Base-by-base conservation (phyloP, 2,329 filamentous ascomycete species). In the Alternaria alternata region DNA sequence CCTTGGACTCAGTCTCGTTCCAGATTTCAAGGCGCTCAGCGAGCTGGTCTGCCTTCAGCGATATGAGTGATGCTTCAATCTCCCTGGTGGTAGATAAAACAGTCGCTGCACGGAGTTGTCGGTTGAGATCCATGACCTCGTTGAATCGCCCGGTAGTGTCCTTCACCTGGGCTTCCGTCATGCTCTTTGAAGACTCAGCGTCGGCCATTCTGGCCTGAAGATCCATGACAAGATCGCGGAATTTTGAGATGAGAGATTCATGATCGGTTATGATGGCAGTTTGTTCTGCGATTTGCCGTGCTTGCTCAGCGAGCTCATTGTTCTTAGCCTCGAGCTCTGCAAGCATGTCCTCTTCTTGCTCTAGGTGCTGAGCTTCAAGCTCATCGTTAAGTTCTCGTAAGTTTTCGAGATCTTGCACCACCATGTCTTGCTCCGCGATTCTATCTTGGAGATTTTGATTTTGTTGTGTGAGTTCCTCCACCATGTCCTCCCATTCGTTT, bases 71-170 rank as follows among this genome's bases (percentile, higher is more conserved):
- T 30, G 97, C 84, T 67, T 97, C 94, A 63, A 99, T 96, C 0
- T 93, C 93, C 82, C 97, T 98, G 72, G 92, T 89, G 77, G 97
- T 94, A 3, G 94, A 91, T 82, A 97, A 97, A 41, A 93, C 87
- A 11, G 93, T 93, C 12, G 93, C 96, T 57, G 91, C 87, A 74
- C 97, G 94, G 43, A 99, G 86, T 80, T 96, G 96, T 86, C 94
- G 87, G 78, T 98, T 98, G 46, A 99, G 86, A 73, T 99, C 94
- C 87, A 97, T 91, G 90, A 99, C 96, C 54, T 94, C 93, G 64
- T 93, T 88, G 44, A 94, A 96, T 63, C 93, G 91, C 70, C 88
- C 91, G 66, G 90, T 94, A 56, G 98, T 87, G 77, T 98, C 93
- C 75, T 94, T 93, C 1, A 94, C 93, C 77, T 98, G 94, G 16